A percentile compares a stretch with the other conserved stretches of the same genome.
These are phyloP conservation scores for Ammopiptanthus mongolicus DNA, from an alignment of 306 rosid genomes.

Conservation along the genomic window DNA sequence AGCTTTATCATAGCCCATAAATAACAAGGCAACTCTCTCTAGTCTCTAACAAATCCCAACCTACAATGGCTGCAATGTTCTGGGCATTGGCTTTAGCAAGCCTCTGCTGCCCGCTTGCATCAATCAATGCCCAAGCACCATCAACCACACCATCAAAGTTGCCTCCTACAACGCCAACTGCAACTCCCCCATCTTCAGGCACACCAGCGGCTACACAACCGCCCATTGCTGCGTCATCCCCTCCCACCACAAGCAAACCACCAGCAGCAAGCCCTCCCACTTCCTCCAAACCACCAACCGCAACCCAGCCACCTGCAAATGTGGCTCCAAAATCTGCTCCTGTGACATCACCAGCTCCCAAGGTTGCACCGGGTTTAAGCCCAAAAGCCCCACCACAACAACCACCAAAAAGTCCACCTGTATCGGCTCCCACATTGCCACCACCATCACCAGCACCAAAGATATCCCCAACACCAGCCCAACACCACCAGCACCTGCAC, in stretches of 20 bases:
- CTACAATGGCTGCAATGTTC: constrained; percentile 31
- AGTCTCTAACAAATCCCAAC: neutral
- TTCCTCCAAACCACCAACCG: constrained; percentile 31
- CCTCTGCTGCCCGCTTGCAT: constrained; percentile 16
- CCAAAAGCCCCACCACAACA: constrained; percentile 48
- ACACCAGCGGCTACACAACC: constrained; percentile 19
- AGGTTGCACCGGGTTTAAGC: constrained; percentile 47
- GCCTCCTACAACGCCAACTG: constrained; percentile 10
- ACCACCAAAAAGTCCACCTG: constrained; percentile 54
- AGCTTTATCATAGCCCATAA: constrained; percentile 13
- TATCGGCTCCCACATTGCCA: constrained; percentile 44
- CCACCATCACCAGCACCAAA: constrained; percentile 51
- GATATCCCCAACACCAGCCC: constrained; percentile 59
- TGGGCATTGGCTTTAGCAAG: constrained; percentile 20
- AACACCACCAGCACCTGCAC: constrained; percentile 63
- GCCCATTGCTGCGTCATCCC: constrained; percentile 24
- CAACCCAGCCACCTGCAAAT: constrained; percentile 40
- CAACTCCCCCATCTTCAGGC: constrained; percentile 4
- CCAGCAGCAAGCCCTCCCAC: constrained; percentile 23
- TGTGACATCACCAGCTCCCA: constrained; percentile 51
- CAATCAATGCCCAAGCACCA: constrained; percentile 34
- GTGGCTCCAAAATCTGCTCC: constrained; percentile 47
- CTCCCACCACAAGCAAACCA: constrained; percentile 44
- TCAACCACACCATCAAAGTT: constrained; percentile 14
- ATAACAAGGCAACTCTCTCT: constrained; percentile 12